phyloP scores from a whole-genome alignment of 1,139 yeast genomes.

The Blastobotrys capitulatus region DNA sequence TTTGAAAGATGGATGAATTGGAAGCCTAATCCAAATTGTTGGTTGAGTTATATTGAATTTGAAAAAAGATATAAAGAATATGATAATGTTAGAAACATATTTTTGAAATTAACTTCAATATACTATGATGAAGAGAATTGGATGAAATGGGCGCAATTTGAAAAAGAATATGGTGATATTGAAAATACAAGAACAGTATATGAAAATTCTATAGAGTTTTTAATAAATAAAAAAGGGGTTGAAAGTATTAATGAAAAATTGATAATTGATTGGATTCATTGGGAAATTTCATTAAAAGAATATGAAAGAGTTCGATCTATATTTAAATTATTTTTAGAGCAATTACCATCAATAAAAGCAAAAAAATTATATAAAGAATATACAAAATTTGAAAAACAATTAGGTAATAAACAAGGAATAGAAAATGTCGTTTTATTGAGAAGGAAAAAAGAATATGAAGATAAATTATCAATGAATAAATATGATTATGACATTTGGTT shows the following conservation, averaged over 20 bases:
- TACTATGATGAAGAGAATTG: slow-evolving; percentile 56
- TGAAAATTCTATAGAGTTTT: slow-evolving; percentile 48
- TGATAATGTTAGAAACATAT: slow-evolving; percentile 53
- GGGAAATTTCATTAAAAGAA: slow-evolving; percentile 65
- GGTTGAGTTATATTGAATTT: slow-evolving; percentile 71
- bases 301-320: slow-evolving; percentile 61
- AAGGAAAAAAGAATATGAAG: slow-evolving; percentile 52
- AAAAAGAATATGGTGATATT: slow-evolving; percentile 46
- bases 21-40: slow-evolving; percentile 51
- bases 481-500: slow-evolving; percentile 78
- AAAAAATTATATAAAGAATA: slow-evolving; percentile 42
- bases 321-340: slow-evolving; percentile 48
- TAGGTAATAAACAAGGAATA: slow-evolving; percentile 52
- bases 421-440: slow-evolving; percentile 49
- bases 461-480: slow-evolving; percentile 43
- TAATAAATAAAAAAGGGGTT: slow-evolving; percentile 16
- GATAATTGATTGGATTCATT: slow-evolving; percentile 55
- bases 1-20: slow-evolving; percentile 80
- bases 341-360: slow-evolving; percentile 42
- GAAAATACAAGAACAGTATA: slow-evolving; percentile 56
- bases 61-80: slow-evolving; percentile 63
- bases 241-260: slow-evolving; percentile 38
- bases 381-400: slow-evolving; percentile 59
- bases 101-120: slow-evolving; percentile 49
- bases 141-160: slow-evolving; percentile 60